Evolutionary conservation across 1,284 basidiomycete genomes (phyloP), one percentile per base, ranked within the genome.

Genomic region (Volvariella surrecta): DNA sequence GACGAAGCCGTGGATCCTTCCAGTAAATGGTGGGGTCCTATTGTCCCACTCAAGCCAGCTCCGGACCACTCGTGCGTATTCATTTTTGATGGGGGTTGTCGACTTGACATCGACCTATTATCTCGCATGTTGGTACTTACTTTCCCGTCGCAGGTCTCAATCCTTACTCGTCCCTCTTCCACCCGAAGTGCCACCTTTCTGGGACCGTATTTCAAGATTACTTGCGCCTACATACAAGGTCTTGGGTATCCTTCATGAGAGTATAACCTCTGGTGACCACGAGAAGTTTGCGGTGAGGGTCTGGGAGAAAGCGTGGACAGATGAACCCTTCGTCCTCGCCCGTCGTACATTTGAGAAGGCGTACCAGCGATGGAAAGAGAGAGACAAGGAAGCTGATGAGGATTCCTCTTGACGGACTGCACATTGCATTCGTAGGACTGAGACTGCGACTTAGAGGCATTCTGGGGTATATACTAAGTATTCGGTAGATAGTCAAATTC

Each of bases 281-380:
- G 63, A 56, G 40, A 59, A 73, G 45, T 73, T 81, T 53, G 71
- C 67, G 2, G 51, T 51, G 17, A 69, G 72, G 2, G 56, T 71
- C 2, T 75, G 73, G 70, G 71, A 76, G 50, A 78, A 76, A 52
- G 68, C 74, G 11, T 67, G 60, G 58, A 67, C 72, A 1, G 62
- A 66, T 1, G 75, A 78, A 39, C 78, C 78, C 1, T 71, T 70
- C 42, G 56, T 69, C 39, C 64, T 81, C 19, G 77, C 71, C 1
- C 64, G 62, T 38, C 68, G 67, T 37, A 67, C 74, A 7, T 63
- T 68, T 44, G 62, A 60, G 46, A 62, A 61, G 47, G 65, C 64
- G 43, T 69, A 69, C 47, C 68, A 76, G 50, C 62, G 68, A 45
- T 72, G 72, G 67, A 71, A 68, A 53, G 67, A 70, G 46, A 58